Evolutionary conservation across 1,284 basidiomycete species (phyloP), one percentile per base, ranked within the genome.

Genomic region (Polyporus tsugae): DNA sequence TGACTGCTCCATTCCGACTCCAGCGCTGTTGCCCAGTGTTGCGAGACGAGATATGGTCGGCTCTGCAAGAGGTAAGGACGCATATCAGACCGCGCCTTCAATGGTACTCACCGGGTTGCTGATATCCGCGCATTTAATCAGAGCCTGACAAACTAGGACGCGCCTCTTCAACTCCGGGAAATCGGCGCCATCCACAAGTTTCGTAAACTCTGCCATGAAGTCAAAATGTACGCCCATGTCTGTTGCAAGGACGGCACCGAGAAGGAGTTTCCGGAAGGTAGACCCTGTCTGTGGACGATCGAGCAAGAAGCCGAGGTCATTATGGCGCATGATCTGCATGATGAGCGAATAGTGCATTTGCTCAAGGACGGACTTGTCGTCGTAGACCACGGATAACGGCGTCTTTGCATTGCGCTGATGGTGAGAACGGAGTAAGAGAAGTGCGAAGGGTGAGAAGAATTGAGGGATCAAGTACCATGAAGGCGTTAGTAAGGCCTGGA

Each of bases 101-200:
- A 55, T 35, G 38, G 42, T 11, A 86, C 93, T 72, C 79, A 97
- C 95, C 13, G 96, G 96, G 79, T 98, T 98, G 78, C 94, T 96
- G 77, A 98, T 98, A 81, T 98, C 96, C 13, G 95, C 95, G 76
- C 96, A 97, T 80, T 98, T 98, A 80, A 98, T 92, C 62, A 98
- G 83, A 4, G 93, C 93, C 75, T 98, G 95, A 77, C 94, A 96
- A n/a, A 96, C 80, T 66, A 97, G 80, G 33, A 94, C 83, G 70
- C 92, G 87, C 68, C 90, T 85, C 67, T 83, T 81, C 67, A 80
- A 78, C 39, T 84, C 78, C 13, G 68, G 60, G 1, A 78, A 79
- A 13, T 80, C 77, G 29, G 82, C 81, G 22, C 84, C 86, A 4
- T 81, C 75, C n/a, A 88, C 77, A 38, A 87, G 76, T 7, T 69